Percentiles rank a stretch among this genome's conserved stretches.
phyloP scores from a whole-genome alignment of 495 filamentous ascomycete species.

The Glonium stellatum region DNA sequence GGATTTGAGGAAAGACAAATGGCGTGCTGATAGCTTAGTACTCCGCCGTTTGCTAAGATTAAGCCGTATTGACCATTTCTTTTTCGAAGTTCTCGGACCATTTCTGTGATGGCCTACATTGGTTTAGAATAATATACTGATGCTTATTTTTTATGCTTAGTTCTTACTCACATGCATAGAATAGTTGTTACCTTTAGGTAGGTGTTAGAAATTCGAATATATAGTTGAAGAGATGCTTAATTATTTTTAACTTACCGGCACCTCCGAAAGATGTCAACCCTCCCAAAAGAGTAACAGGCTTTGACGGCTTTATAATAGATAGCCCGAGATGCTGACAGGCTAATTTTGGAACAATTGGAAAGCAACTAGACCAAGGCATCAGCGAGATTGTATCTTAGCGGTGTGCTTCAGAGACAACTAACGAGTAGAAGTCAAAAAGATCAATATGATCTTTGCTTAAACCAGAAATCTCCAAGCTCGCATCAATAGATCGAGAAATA shows the following conservation, averaged over 20 bases:
- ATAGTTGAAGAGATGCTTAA: not conserved
- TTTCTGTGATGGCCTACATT: conserved; percentile 43
- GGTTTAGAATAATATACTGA: not conserved
- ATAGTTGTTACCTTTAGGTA: conserved; percentile 44
- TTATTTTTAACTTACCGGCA: conserved; percentile 34
- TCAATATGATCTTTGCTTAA: conserved; percentile 42
- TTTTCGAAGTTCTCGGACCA: conserved; percentile 41
- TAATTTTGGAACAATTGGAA: conserved; percentile 54
- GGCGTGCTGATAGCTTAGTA: conserved; percentile 49
- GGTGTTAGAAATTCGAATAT: not conserved
- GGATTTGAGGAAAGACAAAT: conserved; percentile 44
- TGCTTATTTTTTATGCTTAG: not conserved
- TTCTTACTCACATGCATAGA: conserved; percentile 46
- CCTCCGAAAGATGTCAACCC: conserved; percentile 54
- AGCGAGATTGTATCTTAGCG: too few species aligned
- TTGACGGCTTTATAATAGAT: conserved; percentile 36
- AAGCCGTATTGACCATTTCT: conserved; percentile 41
- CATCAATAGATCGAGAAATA: conserved; percentile 47
- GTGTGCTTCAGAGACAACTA: too few species aligned
- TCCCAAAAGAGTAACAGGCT: conserved; percentile 48
- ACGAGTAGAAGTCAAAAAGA: conserved; percentile 51
- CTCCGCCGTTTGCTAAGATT: conserved; percentile 51
- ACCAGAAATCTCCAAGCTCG: conserved; percentile 35
- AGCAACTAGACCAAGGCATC: conserved; percentile 33
- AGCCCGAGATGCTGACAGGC: conserved; percentile 48